Evolutionary conservation across 345 rosid species (phyloP), one percentile per base, ranked within the genome.

Genomic region (Gossypium rotundifolium): DNA sequence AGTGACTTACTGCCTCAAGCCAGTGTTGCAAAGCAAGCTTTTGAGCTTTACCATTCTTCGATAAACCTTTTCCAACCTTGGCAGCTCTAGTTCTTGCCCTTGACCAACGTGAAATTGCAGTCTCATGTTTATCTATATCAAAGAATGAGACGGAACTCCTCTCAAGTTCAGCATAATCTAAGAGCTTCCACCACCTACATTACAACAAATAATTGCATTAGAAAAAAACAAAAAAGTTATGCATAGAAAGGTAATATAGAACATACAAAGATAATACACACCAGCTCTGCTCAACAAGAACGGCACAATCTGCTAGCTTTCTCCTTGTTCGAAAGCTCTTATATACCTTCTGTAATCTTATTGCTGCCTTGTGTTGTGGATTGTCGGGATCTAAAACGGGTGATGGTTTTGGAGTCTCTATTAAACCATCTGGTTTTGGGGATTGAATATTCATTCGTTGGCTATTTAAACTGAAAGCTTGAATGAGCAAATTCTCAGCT

Each of bases 11-110:
- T 5, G 99, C 99, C 81, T 93, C 99, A 72, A 95, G 98, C 99
- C 98, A 95, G 76, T 96, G 98, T 74, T 88, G 98, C 70, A 91
- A 77, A 76, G 97, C 93, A 79, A 96, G 96, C 78, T 96, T 96
- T 77, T 74, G 93, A 79, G 97, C 99, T 70, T 85, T 90, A 70
- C 84, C 93, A 58, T 91, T 91, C 92, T 91, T 91, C 4, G 91
- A 89, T 74, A 96, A 87, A 51, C 99, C 99, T 83, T 93, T 96
- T 62, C 98, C 99, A 53, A 95, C 97, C 84, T 89, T 95, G 51
- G 99, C 98, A 23, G 93, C 99, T 83, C 93, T 82, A 49, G 86
- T 93, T 81, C 97, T 91, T 1, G 98, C 99, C 83, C 99, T 91
- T 25, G 93, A 89, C 99, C 99, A 95, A 64, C 97, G 93, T 0